These are phyloP conservation scores for Hortiboletus campestris DNA, from an alignment of 768 basidiomycete genomes.

Conservation along the genomic window DNA sequence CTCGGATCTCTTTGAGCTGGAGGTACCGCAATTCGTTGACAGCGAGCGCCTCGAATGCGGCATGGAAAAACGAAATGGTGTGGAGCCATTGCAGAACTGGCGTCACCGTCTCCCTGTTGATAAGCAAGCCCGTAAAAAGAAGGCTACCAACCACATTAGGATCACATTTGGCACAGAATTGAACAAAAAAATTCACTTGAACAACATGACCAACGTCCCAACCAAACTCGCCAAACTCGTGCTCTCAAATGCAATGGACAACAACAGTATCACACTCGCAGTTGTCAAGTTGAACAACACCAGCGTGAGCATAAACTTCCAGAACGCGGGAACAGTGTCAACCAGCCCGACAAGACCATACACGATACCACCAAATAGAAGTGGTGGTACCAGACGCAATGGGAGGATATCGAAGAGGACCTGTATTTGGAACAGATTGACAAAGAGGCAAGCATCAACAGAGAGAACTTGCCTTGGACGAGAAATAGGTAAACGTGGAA, in stretches of 20 bases:
- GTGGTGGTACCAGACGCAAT: constrained; percentile 88
- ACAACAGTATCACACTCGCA: constrained; percentile 84
- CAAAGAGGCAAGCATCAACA: not conserved
- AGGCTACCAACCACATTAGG: constrained; percentile 49
- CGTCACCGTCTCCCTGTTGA: constrained; percentile 86
- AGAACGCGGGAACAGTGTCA: constrained; percentile 84
- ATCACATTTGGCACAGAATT: constrained; percentile 3
- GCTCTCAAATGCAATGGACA: constrained; percentile 87
- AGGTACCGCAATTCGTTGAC: constrained; percentile 96
- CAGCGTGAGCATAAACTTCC: constrained; percentile 97
- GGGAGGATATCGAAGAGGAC: constrained; percentile 97
- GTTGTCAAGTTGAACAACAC: constrained; percentile 97
- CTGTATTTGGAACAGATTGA: constrained; percentile 34
- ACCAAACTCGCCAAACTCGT: constrained; percentile 87
- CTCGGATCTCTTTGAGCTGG: constrained; percentile 88
- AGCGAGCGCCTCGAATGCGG: constrained; percentile 95
- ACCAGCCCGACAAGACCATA: constrained; percentile 96
- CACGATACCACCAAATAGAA: constrained; percentile 94
- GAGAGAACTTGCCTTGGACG: constrained; percentile 66
- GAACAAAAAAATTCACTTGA: constrained; percentile 71
- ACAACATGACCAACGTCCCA: constrained; percentile 96
- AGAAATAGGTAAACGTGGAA: constrained; percentile 93
- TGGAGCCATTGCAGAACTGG: constrained; percentile 80
- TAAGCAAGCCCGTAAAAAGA: constrained; percentile 91
- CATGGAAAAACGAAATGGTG: constrained; percentile 96